A percentile compares a stretch with the other conserved stretches of the same genome.
These are phyloP conservation scores for Fagopyrum homotropicum DNA, from an alignment of 148 eudicot species.

Conservation along the genomic window DNA sequence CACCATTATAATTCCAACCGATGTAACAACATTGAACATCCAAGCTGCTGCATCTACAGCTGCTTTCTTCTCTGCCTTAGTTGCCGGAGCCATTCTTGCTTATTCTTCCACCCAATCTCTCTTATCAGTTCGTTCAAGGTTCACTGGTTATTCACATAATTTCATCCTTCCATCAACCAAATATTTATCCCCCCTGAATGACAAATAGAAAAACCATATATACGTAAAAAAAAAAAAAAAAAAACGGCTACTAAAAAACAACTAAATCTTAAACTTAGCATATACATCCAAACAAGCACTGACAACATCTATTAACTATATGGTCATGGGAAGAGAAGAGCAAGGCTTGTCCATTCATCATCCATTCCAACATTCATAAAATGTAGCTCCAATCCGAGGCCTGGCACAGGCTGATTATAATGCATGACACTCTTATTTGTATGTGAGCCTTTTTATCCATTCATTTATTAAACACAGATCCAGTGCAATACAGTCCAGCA, in stretches of 20 bases:
- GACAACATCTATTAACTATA: neutral
- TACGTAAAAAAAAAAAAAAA: neutral
- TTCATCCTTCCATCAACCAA: neutral
- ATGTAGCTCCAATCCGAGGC: neutral
- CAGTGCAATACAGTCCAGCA: no score
- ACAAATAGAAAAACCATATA: neutral
- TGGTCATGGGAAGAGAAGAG: neutral
- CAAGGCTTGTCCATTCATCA: neutral
- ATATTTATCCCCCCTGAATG: neutral
- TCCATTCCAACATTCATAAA: neutral
- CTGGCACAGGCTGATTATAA: neutral
- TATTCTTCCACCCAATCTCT: neutral
- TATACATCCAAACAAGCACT: neutral
- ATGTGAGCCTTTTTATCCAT: neutral
- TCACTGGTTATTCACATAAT: slow-evolving; percentile 4
- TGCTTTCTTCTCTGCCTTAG: slow-evolving; percentile 14
- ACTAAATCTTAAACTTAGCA: neutral
- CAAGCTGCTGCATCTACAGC: slow-evolving; percentile 18
- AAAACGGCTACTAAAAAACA: neutral
- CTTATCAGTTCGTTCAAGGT: neutral
- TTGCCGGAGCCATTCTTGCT: slow-evolving; percentile 13
- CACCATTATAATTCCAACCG: slow-evolving; percentile 15
- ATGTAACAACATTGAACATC: slow-evolving; percentile 16
- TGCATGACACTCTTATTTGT: neutral
- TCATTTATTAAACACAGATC: neutral